Percentiles rank a stretch among this genome's conserved stretches.
Conservation (phyloP, 2,329 filamentous ascomycete species). For the Calonectria montana region DNA sequence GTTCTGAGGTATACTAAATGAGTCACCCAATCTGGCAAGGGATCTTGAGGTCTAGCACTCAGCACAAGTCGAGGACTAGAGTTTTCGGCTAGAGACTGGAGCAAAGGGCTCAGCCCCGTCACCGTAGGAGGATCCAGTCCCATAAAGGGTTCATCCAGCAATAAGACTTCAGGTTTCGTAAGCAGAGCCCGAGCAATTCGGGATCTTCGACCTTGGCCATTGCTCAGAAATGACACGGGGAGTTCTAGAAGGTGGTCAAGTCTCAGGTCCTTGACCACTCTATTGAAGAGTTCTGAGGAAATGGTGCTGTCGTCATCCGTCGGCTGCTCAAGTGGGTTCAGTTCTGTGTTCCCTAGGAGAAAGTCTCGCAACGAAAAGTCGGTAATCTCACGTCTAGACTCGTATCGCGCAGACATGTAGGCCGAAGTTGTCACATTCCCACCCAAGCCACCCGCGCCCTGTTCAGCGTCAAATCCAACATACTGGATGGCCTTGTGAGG, state of each 20-base stretch:
- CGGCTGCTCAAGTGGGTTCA: constrained; percentile 73
- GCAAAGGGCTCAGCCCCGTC: constrained; percentile 75
- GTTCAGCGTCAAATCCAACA: constrained; percentile 88
- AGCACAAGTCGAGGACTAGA: constrained; percentile 79
- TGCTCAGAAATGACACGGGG: constrained; percentile 90
- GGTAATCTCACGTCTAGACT: constrained; percentile 85
- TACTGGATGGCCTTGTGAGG: constrained; percentile 81
- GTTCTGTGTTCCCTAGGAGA: constrained; percentile 81
- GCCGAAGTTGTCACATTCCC: constrained; percentile 74
- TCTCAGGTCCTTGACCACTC: constrained; percentile 76
- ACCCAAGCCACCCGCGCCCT: constrained; percentile 62
- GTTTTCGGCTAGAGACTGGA: constrained; percentile 74
- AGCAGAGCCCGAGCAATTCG: constrained; percentile 90
- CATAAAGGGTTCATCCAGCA: constrained; percentile 97
- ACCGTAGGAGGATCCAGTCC: constrained; percentile 90
- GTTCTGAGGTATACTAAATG: constrained; percentile 80
- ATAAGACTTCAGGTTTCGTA: constrained; percentile 79
- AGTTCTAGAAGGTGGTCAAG: constrained; percentile 78
- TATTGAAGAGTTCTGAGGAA: constrained; percentile 63
- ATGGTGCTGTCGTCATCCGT: constrained; percentile 59
- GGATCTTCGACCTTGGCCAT: constrained; percentile 89
- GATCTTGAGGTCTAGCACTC: constrained; percentile 85
- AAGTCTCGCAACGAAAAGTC: constrained; percentile 89
- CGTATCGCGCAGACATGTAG: constrained; percentile 91
- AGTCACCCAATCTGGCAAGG: constrained; percentile 89